Conservation (phyloP, 208 protist genomes). For the Lotmaria passim region DNA sequence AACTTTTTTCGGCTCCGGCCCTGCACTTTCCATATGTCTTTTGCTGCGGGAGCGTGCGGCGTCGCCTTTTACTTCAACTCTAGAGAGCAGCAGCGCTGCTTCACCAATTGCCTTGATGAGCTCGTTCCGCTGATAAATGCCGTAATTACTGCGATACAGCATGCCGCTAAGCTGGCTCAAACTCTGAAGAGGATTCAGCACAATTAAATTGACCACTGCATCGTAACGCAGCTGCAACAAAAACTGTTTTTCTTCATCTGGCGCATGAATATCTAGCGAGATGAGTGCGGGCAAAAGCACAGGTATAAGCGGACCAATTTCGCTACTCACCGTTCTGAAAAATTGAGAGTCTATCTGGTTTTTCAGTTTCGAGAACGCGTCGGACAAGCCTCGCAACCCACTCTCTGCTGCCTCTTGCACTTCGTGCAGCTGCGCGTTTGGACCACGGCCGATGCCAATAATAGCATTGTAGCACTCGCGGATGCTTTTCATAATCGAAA, state of each 20-base stretch:
- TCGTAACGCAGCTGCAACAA: conserved; percentile 46
- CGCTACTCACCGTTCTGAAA: conserved; percentile 29
- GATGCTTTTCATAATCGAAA: conserved; percentile 50
- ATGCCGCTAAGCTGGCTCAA: conserved; percentile 54
- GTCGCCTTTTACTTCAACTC: conserved; percentile 25
- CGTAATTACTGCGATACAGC: conserved; percentile 66
- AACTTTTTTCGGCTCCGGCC: conserved; percentile 35
- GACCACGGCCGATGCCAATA: conserved; percentile 55
- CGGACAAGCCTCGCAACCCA: conserved; percentile 53
- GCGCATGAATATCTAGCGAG: conserved; percentile 62
- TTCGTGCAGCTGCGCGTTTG: conserved; percentile 72
- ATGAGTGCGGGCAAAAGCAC: conserved; percentile 60
- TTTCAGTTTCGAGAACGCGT: conserved; percentile 26
- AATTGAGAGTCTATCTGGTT: conserved; percentile 31
- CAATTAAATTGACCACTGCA: conserved; percentile 58
- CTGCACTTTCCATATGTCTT: not conserved
- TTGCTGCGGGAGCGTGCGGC: not conserved
- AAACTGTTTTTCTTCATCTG: conserved; percentile 50
- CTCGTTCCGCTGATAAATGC: conserved; percentile 70
- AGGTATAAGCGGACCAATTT: conserved; percentile 50
- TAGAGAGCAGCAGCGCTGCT: conserved; percentile 57
- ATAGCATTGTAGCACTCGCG: conserved; percentile 69
- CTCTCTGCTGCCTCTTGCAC: conserved; percentile 62
- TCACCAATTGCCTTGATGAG: conserved; percentile 64
- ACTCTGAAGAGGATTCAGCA: conserved; percentile 49